Base-by-base conservation (phyloP, 192 early-diverging fungal species). In the Coemansia sp. region DNA sequence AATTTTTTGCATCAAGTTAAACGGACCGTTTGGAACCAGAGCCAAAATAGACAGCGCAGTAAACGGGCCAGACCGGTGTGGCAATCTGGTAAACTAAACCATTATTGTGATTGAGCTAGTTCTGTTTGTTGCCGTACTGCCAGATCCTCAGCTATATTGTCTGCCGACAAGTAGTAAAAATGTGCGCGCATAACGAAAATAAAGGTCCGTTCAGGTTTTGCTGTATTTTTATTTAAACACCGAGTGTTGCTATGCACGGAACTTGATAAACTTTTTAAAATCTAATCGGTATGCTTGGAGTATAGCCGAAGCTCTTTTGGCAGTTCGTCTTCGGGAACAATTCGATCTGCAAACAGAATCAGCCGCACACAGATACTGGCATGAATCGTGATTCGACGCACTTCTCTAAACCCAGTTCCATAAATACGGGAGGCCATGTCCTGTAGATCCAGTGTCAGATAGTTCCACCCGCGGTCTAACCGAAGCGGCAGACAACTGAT, bases 401-500 rank as follows among this genome's bases (percentile, higher is more conserved):
- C 95, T 74, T 98, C 94, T 31, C 84, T 87, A 69, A 94, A 93
- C 53, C 86, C 84, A 25, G 94, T 93, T 23, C 93, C 94, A 71
- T 95, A 98, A 0, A 89, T 88, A n/a, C 90, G 84, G 38, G 87
- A 81, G 4, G 92, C 91, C 72, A 91, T 92, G 63, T 94, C 92
- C 2, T 86, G 88, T 62, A 98, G 66, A 65, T 98, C 91, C 67
- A 98, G 85, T 57, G 90, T 89, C 62, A 98, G 87, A 71, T 98
- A 92, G 71, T 98, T 98, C 96, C 96, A 98, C 8, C 94, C 94
- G 60, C 89, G 84, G 63, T 98, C 96, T 42, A 98, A 76, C 7
- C 91, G 86, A 85, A 98, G 83, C 2, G 94, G 96, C 92, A 98
- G 90, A 1, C 91, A 92, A 37, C 90, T 89, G 58, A 98, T 91